Evolutionary conservation across 2,329 filamentous ascomycete genomes (phyloP).

Genomic region (Lomentospora prolificans): DNA sequence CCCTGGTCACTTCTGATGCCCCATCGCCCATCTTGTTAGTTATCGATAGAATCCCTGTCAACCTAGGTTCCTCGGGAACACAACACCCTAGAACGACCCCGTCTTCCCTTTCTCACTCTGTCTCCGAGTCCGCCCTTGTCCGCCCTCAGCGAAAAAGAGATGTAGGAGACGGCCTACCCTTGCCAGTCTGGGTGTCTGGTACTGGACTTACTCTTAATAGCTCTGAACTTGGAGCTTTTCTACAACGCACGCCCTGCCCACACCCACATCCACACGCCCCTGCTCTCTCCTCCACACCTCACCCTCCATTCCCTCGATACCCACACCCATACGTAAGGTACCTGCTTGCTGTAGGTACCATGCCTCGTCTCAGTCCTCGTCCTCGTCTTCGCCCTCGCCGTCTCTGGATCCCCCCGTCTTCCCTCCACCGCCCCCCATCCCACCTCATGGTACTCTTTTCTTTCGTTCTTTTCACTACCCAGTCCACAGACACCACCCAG

Average conservation of each 20-base stretch:
- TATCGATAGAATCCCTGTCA: conserved; percentile 4
- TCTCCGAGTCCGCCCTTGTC: conserved; percentile 3
- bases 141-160: background rate
- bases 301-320: conserved; percentile 9
- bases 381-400: background rate
- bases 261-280: background rate
- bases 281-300: conserved; percentile 10
- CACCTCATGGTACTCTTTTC: background rate
- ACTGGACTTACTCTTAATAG: background rate
- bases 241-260: conserved; percentile 6
- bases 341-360: conserved; percentile 1
- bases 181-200: background rate
- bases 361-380: background rate
- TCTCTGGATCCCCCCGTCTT: conserved; percentile 18
- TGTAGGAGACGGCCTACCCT: background rate
- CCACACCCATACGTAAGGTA: background rate
- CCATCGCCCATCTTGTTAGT: background rate
- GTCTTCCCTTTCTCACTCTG: background rate
- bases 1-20: background rate
- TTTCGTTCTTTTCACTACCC: conserved; percentile 9
- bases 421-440: background rate
- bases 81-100: background rate
- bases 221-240: background rate
- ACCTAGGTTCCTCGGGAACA: conserved; percentile 1
- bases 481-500: conserved; percentile 23